Evolutionary conservation across 2,329 filamentous ascomycete species (phyloP), one percentile per base, ranked within the genome.

Genomic region (Lasiodiplodia sp.): DNA sequence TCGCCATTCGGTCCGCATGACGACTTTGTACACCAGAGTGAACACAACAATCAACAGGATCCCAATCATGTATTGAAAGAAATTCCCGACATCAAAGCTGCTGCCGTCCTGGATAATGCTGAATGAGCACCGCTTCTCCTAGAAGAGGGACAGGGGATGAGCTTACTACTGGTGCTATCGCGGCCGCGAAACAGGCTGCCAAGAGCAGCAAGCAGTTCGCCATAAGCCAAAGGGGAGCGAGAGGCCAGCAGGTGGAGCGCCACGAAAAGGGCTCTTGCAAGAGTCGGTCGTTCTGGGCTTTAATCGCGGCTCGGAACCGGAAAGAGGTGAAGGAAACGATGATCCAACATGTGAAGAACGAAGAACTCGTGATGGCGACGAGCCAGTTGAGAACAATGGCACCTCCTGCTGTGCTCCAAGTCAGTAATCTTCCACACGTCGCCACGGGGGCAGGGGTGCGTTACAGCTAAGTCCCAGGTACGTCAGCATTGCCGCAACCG

Each of bases 281-380:
- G 2, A 79, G 68, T 1, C 69, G 65, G 65, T 76, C 74, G 31
- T 73, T 71, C 55, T 77, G 75, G 3, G 73, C 73, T n/a, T 71
- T 68, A 28, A 76, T 68, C 4, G 75, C 75, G 8, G 71, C 70
- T 14, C 72, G 78, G 70, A 80, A 80, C 4, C 76, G 73, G 40
- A 71, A 76, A 2, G 72, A 75, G 6, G 74, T 78, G 66, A 78
- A 72, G 12, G 73, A 66, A 47, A 80, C 75, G 23, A 80, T 74
- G 31, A 78, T 71, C 77, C 78, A 80, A 60, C 75, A 75, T 68
- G 71, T 73, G 70, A 79, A 79, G 70, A 73, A 78, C 3, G 73
- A 73, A 2, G 78, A 72, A 34, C 74, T 77, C 6, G 77, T 74
- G 65, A 80, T 77, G 25, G 70, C 70, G 21, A 71, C 53, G 21